Conservation (phyloP, 192 early-diverging fungal genomes). For the Lobulomyces angularis region DNA sequence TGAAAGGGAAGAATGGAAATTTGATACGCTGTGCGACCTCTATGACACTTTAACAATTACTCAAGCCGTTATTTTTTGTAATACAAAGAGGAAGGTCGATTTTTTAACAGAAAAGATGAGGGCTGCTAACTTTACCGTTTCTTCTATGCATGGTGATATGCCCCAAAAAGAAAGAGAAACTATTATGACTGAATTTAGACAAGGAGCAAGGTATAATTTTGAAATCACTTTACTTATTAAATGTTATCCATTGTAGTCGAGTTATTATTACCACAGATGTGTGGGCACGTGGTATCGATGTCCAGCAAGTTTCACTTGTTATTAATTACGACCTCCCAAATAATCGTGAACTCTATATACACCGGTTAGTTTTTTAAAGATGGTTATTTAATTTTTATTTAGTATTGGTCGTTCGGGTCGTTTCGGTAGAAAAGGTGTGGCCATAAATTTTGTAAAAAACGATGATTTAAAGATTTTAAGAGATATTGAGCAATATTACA, state of each 20-base stretch:
- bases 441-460: constrained; percentile 95
- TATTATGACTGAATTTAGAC: constrained; percentile 95
- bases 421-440: constrained; percentile 98
- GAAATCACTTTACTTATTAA: constrained; percentile 3
- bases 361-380: constrained; percentile 39
- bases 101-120: constrained; percentile 95
- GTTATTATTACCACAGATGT: constrained; percentile 98
- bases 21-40: constrained; percentile 92
- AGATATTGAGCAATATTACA: constrained; percentile 98
- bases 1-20: constrained; percentile 96
- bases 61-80: constrained; percentile 98
- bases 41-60: constrained; percentile 95
- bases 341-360: constrained; percentile 97
- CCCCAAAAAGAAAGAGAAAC: constrained; percentile 92
- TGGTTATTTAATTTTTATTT: not conserved
- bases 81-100: constrained; percentile 92
- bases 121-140: constrained; percentile 93
- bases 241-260: constrained; percentile 39
- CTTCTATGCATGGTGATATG: constrained; percentile 99
- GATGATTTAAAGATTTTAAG: constrained; percentile 86
- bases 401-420: constrained; percentile 91
- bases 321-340: constrained; percentile 94
- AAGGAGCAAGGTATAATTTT: constrained; percentile 54
- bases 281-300: constrained; percentile 98
- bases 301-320: constrained; percentile 96